A percentile compares a stretch with the other conserved stretches of the same genome.
Conservation (phyloP, 2,329 filamentous ascomycete genomes). For the Pseudogymnoascus sp. region DNA sequence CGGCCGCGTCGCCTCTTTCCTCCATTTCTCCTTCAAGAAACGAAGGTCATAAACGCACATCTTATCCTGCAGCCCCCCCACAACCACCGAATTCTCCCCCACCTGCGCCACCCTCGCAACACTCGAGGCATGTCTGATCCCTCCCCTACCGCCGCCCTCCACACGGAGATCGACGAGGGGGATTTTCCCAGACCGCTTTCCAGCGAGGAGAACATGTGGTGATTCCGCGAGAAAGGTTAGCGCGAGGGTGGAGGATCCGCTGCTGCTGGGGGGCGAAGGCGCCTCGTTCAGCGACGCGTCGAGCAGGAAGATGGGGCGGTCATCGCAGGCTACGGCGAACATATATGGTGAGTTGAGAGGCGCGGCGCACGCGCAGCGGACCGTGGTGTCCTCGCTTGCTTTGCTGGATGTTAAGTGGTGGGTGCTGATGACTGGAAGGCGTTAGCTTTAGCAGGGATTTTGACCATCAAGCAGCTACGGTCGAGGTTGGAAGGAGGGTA, state of each 20-base stretch:
- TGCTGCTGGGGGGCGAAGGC: conserved; percentile 16
- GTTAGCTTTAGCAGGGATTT: neutral
- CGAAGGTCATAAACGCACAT: conserved; percentile 53
- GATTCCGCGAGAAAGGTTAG: conserved; percentile 40
- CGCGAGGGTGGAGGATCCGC: conserved; percentile 35
- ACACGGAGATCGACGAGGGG: conserved; percentile 27
- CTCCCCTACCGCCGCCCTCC: conserved; percentile 18
- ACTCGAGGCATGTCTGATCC: conserved; percentile 30
- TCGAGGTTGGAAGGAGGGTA: neutral
- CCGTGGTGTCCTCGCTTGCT: conserved; percentile 37
- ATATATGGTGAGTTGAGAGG: neutral
- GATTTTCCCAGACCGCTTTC: conserved; percentile 41
- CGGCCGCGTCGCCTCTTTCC: conserved; percentile 25
- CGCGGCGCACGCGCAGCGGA: neutral
- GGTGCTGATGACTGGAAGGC: conserved; percentile 28
- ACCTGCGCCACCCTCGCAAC: conserved; percentile 45
- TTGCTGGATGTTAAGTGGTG: conserved; percentile 40
- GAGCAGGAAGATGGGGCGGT: conserved; percentile 8
- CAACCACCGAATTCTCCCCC: conserved; percentile 42
- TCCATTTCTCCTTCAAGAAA: conserved; percentile 25
- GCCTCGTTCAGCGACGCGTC: conserved; percentile 15
- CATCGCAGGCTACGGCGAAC: neutral
- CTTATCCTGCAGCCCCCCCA: conserved; percentile 40
- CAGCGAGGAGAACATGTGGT: conserved; percentile 41
- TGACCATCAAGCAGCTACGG: neutral